Percentiles rank a stretch among this genome's conserved stretches.
These are phyloP conservation scores for Annulohypoxylon stygium DNA, from an alignment of 495 filamentous ascomycete species.

Conservation along the genomic window DNA sequence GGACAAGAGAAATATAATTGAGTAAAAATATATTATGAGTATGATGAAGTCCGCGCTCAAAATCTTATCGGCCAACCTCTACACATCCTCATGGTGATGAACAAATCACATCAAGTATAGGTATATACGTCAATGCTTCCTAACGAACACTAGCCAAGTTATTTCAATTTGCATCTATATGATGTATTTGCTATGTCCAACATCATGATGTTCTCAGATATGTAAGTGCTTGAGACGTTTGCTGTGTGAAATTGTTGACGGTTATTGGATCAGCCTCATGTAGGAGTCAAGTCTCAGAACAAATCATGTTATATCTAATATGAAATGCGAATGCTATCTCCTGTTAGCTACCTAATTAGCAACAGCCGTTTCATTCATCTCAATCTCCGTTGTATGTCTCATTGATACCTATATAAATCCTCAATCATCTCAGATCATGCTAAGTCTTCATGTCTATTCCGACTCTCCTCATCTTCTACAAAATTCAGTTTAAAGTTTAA, in stretches of 20 bases:
- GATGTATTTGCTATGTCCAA: neutral
- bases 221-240: conserved; percentile 11
- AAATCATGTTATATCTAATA: neutral
- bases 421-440: neutral
- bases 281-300: conserved; percentile 6
- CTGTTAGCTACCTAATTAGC: neutral
- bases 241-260: neutral
- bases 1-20: neutral
- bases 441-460: neutral
- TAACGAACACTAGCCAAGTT: neutral
- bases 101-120: neutral
- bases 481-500: neutral
- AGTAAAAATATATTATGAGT: neutral
- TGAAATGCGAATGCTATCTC: conserved; percentile 1
- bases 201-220: neutral
- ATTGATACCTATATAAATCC: neutral
- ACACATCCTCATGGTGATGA: neutral
- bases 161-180: neutral
- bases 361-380: neutral
- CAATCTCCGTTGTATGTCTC: neutral
- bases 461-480: neutral
- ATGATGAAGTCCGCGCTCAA: neutral
- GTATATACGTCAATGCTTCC: neutral
- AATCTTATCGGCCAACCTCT: neutral
- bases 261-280: conserved; percentile 3